Evolutionary conservation across 108 stramenopile genomes (phyloP).

Genomic region (Pelagomonas calceolata): DNA sequence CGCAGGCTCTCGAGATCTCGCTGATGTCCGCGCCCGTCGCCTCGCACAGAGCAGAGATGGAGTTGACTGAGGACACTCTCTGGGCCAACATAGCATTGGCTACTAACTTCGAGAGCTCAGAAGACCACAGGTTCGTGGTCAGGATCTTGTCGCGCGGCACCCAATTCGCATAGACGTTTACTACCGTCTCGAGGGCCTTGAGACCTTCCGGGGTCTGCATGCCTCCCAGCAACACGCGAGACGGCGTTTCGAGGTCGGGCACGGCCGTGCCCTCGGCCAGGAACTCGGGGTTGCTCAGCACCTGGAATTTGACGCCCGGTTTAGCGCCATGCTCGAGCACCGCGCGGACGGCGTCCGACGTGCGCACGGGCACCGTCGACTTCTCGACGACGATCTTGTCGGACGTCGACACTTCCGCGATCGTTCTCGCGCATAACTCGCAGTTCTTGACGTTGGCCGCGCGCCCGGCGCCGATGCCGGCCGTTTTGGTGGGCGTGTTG

Average conservation of each 20-base stretch:
- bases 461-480: conserved; percentile 94
- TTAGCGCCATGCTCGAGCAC: conserved; percentile 84
- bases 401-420: conserved; percentile 76
- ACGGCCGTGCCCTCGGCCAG: conserved; percentile 99
- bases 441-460: conserved; percentile 99
- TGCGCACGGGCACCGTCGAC: conserved; percentile 96
- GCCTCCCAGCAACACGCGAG: conserved; percentile 96
- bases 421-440: conserved; percentile 96
- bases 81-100: conserved; percentile 99
- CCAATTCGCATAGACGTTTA: conserved; percentile 83
- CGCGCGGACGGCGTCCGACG: conserved; percentile 85
- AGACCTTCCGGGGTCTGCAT: conserved; percentile 80
- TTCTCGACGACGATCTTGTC: conserved; percentile 98
- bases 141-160: conserved; percentile 83
- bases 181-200: conserved; percentile 61
- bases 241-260: conserved; percentile 76
- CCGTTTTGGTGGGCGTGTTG: conserved; percentile 97
- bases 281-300: conserved; percentile 96
- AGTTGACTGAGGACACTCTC: conserved; percentile 97
- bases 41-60: conserved; percentile 98
- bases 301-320: conserved; percentile 78
- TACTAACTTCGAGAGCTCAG: conserved; percentile 96
- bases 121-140: conserved; percentile 96
- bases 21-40: conserved; percentile 91
- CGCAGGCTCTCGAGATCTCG: conserved; percentile 91